These are phyloP conservation scores for Suhomyces maxii DNA, from an alignment of 1,139 yeast genomes.

Conservation along the genomic window DNA sequence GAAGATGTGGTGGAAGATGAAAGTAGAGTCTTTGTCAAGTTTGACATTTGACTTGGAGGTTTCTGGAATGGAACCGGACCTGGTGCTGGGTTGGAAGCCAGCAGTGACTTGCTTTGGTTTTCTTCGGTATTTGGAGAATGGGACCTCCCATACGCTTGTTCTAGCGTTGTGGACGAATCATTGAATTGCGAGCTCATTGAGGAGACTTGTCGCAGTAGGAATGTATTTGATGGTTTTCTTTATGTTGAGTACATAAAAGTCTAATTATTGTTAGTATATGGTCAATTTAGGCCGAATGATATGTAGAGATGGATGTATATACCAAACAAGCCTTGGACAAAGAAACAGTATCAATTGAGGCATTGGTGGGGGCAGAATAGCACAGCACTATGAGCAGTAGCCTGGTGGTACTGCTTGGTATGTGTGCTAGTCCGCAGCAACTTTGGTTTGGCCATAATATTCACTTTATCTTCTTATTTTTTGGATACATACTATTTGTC, in stretches of 20 bases:
- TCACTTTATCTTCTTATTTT: no score
- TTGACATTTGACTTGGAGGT: slow-evolving; percentile 26
- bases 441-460: no score
- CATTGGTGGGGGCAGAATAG: no score
- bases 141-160: slow-evolving; percentile 7
- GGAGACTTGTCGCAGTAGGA: neutral
- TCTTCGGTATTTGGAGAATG: slow-evolving; percentile 5
- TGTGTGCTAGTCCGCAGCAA: no score
- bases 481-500: no score
- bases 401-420: no score
- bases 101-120: slow-evolving; percentile 1
- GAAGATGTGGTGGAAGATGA: slow-evolving; percentile 14
- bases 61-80: slow-evolving; percentile 9
- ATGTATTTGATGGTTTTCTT: neutral
- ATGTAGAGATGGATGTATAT: neutral
- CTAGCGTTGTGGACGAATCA: slow-evolving; percentile 8
- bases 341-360: neutral
- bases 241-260: neutral
- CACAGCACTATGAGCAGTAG: no score
- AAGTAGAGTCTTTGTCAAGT: slow-evolving; percentile 40
- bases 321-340: neutral
- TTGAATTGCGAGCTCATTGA: slow-evolving; percentile 13
- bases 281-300: neutral
- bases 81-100: neutral
- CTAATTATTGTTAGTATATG: neutral